A percentile compares a stretch with the other conserved stretches of the same genome.
phyloP scores from a whole-genome alignment of 768 basidiomycete species.

The Boletus subparvulus region DNA sequence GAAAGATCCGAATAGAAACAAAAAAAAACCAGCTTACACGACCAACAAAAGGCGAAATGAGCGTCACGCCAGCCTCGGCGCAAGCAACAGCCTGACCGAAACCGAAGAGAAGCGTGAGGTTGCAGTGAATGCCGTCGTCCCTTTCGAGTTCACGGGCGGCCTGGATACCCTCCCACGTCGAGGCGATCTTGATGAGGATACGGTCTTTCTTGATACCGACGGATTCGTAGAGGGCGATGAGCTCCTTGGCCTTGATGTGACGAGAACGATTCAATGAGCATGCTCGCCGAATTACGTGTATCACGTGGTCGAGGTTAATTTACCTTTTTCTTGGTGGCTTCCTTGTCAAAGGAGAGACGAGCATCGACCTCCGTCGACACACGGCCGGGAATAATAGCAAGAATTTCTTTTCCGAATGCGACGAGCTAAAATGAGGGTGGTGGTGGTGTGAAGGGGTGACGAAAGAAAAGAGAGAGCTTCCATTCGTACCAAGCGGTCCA shows the following conservation, averaged over 20 bases:
- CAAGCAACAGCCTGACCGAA: slow-evolving; percentile 99
- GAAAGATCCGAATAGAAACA: slow-evolving; percentile 1
- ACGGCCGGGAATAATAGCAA: slow-evolving; percentile 93
- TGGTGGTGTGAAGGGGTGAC: slow-evolving; percentile 10
- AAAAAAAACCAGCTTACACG: slow-evolving; percentile 58
- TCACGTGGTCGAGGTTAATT: slow-evolving; percentile 16
- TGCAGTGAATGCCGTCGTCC: slow-evolving; percentile 95
- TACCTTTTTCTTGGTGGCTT: slow-evolving; percentile 86
- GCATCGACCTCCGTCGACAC: slow-evolving; percentile 99
- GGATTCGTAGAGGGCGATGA: slow-evolving; percentile 94
- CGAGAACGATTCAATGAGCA: slow-evolving; percentile 3
- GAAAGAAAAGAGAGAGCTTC: slow-evolving; percentile 11
- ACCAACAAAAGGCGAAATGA: slow-evolving; percentile 99
- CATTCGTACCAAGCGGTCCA: slow-evolving; percentile 80
- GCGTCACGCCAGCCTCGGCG: slow-evolving; percentile 95
- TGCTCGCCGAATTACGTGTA: slow-evolving; percentile 24
- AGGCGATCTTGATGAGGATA: slow-evolving; percentile 98
- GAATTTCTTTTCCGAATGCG: slow-evolving; percentile 96
- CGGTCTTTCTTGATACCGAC: slow-evolving; percentile 92
- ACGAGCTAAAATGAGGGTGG: slow-evolving; percentile 63
- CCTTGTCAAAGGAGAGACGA: slow-evolving; percentile 94
- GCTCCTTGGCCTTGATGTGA: slow-evolving; percentile 61
- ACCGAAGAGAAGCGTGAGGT: slow-evolving; percentile 97
- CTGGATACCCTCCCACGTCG: slow-evolving; percentile 99
- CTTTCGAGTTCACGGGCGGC: slow-evolving; percentile 94